Conservation (phyloP, 2,329 filamentous ascomycete species). For the Penicillium sp. region DNA sequence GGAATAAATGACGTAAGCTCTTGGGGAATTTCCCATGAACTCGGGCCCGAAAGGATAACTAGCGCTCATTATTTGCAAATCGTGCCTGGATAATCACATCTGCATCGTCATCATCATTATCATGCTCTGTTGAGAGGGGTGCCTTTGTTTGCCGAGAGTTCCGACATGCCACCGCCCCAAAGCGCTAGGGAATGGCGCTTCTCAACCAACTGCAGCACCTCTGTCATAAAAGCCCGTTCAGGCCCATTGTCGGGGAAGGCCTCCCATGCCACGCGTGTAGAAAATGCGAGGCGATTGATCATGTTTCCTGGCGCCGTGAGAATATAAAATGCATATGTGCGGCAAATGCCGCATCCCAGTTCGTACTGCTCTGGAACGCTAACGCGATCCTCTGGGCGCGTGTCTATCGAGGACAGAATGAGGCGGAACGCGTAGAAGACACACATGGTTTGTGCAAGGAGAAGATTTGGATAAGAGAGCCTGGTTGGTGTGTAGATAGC, state of each 20-base stretch:
- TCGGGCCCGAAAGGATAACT: not conserved
- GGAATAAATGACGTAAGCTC: not conserved
- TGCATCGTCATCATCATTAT: not conserved
- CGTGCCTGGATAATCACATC: not conserved
- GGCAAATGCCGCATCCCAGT: constrained; percentile 37
- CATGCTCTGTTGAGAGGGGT: constrained; percentile 20
- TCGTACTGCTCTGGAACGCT: constrained; percentile 33
- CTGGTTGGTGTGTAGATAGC: constrained; percentile 29
- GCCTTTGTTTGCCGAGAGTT: constrained; percentile 30
- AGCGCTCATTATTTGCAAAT: not conserved
- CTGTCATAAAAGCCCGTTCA: constrained; percentile 33
- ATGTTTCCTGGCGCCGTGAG: constrained; percentile 38
- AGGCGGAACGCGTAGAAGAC: constrained; percentile 35
- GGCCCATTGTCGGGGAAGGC: constrained; percentile 33
- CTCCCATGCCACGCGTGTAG: constrained; percentile 40
- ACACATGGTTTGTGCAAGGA: constrained; percentile 39
- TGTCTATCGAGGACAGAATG: constrained; percentile 36
- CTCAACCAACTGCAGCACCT: constrained; percentile 36
- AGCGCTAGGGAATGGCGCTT: constrained; percentile 35
- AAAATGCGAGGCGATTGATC: constrained; percentile 41
- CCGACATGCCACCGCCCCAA: constrained; percentile 38
- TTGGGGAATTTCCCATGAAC: not conserved
- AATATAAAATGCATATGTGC: constrained; percentile 38
- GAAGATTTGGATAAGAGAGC: constrained; percentile 36
- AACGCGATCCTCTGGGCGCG: constrained; percentile 30